These are phyloP conservation scores for Ceratocystis colombiana DNA, from an alignment of 2,329 filamentous ascomycete genomes.

Conservation along the genomic window DNA sequence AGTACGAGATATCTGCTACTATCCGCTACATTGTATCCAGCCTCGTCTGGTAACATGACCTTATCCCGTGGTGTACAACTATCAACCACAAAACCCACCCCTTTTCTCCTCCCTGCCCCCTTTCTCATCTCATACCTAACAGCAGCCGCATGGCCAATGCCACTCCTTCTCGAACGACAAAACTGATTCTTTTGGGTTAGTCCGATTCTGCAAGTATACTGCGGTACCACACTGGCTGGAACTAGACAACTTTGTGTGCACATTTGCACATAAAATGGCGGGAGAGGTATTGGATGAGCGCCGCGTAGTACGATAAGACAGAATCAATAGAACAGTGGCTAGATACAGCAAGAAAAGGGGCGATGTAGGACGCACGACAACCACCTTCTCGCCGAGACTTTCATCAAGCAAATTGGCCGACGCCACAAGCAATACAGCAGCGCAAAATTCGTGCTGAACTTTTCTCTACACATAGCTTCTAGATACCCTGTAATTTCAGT, in stretches of 20 bases:
- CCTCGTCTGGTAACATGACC: not conserved
- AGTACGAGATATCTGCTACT: constrained; percentile 5
- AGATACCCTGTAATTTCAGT: not conserved
- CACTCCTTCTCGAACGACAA: constrained; percentile 10
- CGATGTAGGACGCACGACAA: not conserved
- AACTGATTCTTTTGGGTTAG: not conserved
- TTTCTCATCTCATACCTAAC: not conserved
- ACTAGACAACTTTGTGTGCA: constrained; percentile 8
- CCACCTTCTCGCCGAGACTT: not conserved
- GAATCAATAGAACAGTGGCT: not conserved
- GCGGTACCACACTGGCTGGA: not conserved
- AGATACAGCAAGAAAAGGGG: not conserved
- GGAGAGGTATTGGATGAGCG: not conserved
- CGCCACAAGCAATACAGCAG: not conserved
- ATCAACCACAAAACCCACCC: not conserved
- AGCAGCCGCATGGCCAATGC: not conserved
- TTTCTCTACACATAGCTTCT: not conserved
- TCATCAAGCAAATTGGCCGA: not conserved
- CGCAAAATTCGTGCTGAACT: not conserved
- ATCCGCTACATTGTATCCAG: constrained; percentile 3
- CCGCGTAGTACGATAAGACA: not conserved
- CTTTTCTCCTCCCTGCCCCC: not conserved
- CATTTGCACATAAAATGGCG: constrained; percentile 5
- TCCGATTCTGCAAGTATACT: constrained; percentile 5
- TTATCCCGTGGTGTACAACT: not conserved